A percentile compares a stretch with the other conserved stretches of the same genome.
Evolutionary conservation across 371 early-diverging fungal genomes (phyloP).

Genomic region (Mucor ambiguus): DNA sequence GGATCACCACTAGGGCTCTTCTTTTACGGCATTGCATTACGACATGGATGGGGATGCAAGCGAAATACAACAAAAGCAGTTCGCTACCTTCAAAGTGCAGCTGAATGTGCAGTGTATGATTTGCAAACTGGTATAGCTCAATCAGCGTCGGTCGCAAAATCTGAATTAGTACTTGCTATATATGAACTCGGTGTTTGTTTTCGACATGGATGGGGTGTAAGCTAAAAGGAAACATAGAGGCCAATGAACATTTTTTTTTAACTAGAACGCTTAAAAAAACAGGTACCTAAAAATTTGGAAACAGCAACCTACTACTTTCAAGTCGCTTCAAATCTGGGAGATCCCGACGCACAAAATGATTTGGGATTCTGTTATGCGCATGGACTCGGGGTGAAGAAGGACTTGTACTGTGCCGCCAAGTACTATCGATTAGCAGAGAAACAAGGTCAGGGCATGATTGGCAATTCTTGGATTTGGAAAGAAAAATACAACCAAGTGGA

Average conservation of each 20-base stretch:
- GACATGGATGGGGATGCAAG: slow-evolving; percentile 93
- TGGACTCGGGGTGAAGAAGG: slow-evolving; percentile 84
- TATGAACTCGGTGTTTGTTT: slow-evolving; percentile 85
- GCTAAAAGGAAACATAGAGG: neutral
- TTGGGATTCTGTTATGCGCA: slow-evolving; percentile 78
- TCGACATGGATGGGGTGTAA: slow-evolving; percentile 92
- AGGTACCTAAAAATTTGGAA: slow-evolving; percentile 74
- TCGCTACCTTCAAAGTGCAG: slow-evolving; percentile 79
- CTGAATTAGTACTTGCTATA: slow-evolving; percentile 75
- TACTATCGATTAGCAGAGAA: slow-evolving; percentile 85
- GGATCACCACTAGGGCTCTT: slow-evolving; percentile 81
- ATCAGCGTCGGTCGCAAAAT: slow-evolving; percentile 40
- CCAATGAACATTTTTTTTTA: neutral
- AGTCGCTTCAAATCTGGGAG: slow-evolving; percentile 88
- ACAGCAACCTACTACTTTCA: slow-evolving; percentile 87
- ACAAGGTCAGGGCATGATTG: slow-evolving; percentile 80
- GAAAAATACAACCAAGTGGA: slow-evolving; percentile 64
- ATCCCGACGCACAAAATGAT: slow-evolving; percentile 89
- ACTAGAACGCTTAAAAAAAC: too few relatives aligned
- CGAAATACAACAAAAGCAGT: slow-evolving; percentile 64
- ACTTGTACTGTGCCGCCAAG: slow-evolving; percentile 78
- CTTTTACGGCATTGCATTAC: slow-evolving; percentile 84
- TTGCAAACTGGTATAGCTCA: slow-evolving; percentile 40
- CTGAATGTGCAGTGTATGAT: slow-evolving; percentile 72
- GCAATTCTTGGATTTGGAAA: slow-evolving; percentile 96